phyloP scores from a whole-genome alignment of 176 grass and related monocot genomes.

The Rhynchospora breviuscula region DNA sequence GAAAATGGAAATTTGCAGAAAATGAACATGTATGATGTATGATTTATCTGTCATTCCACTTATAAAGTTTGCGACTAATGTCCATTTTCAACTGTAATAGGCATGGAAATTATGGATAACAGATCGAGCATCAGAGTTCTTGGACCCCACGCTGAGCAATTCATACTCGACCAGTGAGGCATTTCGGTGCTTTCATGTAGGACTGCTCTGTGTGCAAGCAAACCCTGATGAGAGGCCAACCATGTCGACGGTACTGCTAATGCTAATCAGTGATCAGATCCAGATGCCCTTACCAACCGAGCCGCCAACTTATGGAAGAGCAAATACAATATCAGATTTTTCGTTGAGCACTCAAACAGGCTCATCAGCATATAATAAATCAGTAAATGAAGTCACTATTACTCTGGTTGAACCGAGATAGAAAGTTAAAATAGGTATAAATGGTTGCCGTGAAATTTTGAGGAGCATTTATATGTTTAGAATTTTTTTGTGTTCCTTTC shows the following conservation, averaged over 20 bases:
- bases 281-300: constrained; percentile 29
- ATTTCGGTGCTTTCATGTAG: constrained; percentile 60
- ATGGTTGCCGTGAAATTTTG: background rate
- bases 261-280: constrained; percentile 62
- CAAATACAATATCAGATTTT: constrained; percentile 32
- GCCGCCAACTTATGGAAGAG: constrained; percentile 39
- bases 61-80: background rate
- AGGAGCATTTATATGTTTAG: background rate
- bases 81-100: constrained; percentile 22
- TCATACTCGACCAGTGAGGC: constrained; percentile 38
- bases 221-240: constrained; percentile 61
- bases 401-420: constrained; percentile 59
- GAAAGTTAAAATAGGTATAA: background rate
- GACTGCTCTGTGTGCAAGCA: constrained; percentile 84
- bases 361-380: constrained; percentile 46
- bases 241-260: constrained; percentile 66
- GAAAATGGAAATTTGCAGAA: background rate
- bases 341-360: constrained; percentile 38
- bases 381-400: constrained; percentile 77
- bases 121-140: constrained; percentile 53
- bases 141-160: constrained; percentile 47
- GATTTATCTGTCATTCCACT: background rate
- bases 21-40: background rate
- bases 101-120: constrained; percentile 68
- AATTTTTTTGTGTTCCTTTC: background rate